Evolutionary conservation across 2,329 filamentous ascomycete species (phyloP), one percentile per base, ranked within the genome.

Genomic region (Metarhizium brunneum): DNA sequence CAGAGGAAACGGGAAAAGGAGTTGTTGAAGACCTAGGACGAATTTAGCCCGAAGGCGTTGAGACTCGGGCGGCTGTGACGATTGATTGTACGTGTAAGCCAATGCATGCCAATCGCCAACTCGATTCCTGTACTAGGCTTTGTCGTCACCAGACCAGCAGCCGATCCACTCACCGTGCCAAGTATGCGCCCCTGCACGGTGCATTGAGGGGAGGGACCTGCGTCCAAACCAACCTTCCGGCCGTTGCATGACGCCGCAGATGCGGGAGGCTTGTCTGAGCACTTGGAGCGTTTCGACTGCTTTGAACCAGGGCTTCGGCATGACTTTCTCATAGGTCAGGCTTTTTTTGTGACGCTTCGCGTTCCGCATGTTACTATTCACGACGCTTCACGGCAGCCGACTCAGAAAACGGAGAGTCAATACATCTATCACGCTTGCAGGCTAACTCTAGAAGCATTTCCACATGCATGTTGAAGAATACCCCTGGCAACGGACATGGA

Each of bases 141-240:
- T 38, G 32, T 54, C 54, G 56, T 58, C 56, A 58, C 54, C 56
- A 56, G 48, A 47, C 56, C 50, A 47, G 47, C 29, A 38, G 32
- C 40, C 49, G 51, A 52, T 58, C 58, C 57, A 50, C 54, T 38
- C 50, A 58, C 58, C 43, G 58, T 60, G 51, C 55, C 53, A 42
- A 18, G 5, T 1, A 14, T 2, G 4, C 7, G 10, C 2, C 14
- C 7, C 10, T 11, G 20, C 25, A 48, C 54, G 51, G 47, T 54
- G 30, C 50, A 36, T n/a, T 4, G n/a, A 16, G 29, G 29, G 47
- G 40, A 32, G 40, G 43, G 18, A 36, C 56, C 47, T 8, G 8
- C 42, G 18, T 10, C 42, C 42, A 45, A 6, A 25, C 42, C 42
- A 18, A 45, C 42, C 42, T 45, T 45, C 42, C 42, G 42, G 42